phyloP scores from a whole-genome alignment of 306 rosid genomes.

The Sindora glabra region DNA sequence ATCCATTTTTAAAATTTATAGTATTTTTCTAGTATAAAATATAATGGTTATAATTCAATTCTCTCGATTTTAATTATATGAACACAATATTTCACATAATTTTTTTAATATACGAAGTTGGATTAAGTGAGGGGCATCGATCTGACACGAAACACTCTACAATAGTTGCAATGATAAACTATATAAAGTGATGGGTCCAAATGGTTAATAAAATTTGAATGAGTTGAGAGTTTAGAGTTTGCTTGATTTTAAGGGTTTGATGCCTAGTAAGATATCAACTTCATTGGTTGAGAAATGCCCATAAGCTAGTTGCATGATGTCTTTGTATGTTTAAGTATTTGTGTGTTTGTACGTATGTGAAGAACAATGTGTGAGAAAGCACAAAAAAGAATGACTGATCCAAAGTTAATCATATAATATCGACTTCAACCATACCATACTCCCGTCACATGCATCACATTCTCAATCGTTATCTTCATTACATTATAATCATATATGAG shows the following conservation, averaged over 20 bases:
- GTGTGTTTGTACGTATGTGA: conserved; percentile 12
- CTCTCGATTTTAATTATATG: too few species aligned
- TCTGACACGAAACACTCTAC: too few species aligned
- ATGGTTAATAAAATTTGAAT: neutral
- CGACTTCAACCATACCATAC: conserved; percentile 38
- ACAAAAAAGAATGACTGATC: conserved; percentile 9
- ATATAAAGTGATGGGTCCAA: conserved; percentile 14
- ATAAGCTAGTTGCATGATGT: conserved; percentile 9
- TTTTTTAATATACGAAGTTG: too few species aligned
- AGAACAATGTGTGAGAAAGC: neutral
- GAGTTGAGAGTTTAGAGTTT: too few species aligned
- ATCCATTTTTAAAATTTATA: too few species aligned
- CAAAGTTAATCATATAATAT: conserved; percentile 34
- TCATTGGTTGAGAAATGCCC: conserved; percentile 10
- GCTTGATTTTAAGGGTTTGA: conserved; percentile 23
- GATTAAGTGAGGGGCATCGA: too few species aligned
- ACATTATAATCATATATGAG: neutral
- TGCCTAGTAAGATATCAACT: neutral
- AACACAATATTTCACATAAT: too few species aligned
- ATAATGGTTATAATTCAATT: too few species aligned
- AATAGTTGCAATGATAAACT: conserved; percentile 4
- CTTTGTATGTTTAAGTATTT: neutral
- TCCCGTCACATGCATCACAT: conserved; percentile 56
- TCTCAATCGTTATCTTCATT: conserved; percentile 18
- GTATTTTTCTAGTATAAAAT: too few species aligned